These are phyloP conservation scores for Chytridiales sp. DNA, from an alignment of 371 early-diverging fungal species.

Conservation along the genomic window DNA sequence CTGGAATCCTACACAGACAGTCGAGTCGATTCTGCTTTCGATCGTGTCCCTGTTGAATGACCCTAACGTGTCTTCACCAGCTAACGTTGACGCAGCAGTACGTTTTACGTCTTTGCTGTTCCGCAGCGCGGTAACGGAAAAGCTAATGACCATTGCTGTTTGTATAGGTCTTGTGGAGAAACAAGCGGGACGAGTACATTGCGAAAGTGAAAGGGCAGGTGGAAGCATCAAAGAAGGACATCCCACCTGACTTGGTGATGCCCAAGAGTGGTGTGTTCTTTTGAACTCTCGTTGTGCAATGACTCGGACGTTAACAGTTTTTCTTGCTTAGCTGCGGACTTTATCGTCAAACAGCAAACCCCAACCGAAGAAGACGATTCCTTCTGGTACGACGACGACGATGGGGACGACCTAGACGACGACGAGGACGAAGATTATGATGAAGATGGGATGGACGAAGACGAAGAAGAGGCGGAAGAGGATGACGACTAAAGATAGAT, in stretches of 20 bases:
- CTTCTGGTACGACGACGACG: slow-evolving; percentile 43
- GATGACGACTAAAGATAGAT: neutral
- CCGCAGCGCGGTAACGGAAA: neutral
- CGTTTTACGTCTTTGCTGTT: neutral
- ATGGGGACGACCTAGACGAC: slow-evolving; percentile 32
- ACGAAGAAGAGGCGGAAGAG: slow-evolving; percentile 16
- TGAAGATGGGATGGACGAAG: slow-evolving; percentile 11
- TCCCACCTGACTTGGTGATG: slow-evolving; percentile 44
- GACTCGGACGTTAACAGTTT: neutral
- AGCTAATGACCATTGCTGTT: neutral
- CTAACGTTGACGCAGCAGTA: slow-evolving; percentile 66
- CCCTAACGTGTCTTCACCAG: slow-evolving; percentile 65
- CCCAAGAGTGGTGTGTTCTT: slow-evolving; percentile 42
- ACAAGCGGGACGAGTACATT: slow-evolving; percentile 33
- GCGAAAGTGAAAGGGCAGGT: slow-evolving; percentile 41
- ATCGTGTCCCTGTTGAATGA: slow-evolving; percentile 59
- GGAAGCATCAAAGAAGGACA: slow-evolving; percentile 44
- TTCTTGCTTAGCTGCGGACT: slow-evolving; percentile 30
- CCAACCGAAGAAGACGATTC: slow-evolving; percentile 35
- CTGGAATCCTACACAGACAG: slow-evolving; percentile 67
- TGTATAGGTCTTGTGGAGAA: slow-evolving; percentile 38
- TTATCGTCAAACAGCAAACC: slow-evolving; percentile 27
- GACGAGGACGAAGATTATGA: slow-evolving; percentile 38
- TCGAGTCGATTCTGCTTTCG: slow-evolving; percentile 53
- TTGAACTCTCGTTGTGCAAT: neutral